Evolutionary conservation across 805 yeast species (phyloP).

Genomic region (Barnettozyma wickerhamii): DNA sequence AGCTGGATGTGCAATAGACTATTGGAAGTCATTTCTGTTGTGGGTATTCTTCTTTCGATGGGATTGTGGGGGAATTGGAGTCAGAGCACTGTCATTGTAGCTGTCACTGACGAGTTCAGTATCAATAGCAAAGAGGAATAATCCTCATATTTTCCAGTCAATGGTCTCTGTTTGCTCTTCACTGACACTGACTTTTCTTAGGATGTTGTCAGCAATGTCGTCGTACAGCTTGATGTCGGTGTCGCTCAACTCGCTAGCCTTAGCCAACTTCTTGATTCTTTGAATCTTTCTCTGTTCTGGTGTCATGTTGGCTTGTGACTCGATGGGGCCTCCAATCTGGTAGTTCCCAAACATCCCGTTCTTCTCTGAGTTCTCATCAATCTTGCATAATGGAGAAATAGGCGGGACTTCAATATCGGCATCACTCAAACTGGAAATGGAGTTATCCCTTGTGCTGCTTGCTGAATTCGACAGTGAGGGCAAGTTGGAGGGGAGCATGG

Average conservation of each 20-base stretch:
- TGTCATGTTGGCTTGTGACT: background rate
- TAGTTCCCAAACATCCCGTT: conserved; percentile 8
- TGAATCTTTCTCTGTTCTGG: conserved; percentile 1
- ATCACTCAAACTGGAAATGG: conserved; percentile 23
- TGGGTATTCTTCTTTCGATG: no score
- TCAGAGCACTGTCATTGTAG: conserved; percentile 3
- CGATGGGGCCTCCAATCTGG: conserved; percentile 1
- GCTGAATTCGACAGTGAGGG: conserved; percentile 6
- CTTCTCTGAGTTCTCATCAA: conserved; percentile 21
- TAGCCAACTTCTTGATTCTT: conserved; percentile 1
- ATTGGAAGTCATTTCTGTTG: no score
- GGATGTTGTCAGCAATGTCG: conserved; percentile 24
- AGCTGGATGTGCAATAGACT: no score
- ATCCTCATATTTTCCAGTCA: conserved; percentile 1
- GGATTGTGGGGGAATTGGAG: no score
- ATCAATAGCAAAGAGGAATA: no score
- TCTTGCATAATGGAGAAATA: conserved; percentile 16
- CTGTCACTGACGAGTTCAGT: no score
- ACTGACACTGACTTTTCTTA: conserved; percentile 15
- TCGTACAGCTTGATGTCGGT: conserved; percentile 19
- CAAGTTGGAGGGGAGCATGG: conserved; percentile 8
- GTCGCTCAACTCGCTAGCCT: conserved; percentile 1
- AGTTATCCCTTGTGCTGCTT: conserved; percentile 19
- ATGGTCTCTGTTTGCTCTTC: conserved; percentile 1
- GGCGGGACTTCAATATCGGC: conserved; percentile 13